Conservation (phyloP, 352 stramenopile genomes). For the Blastocystis sp. region DNA sequence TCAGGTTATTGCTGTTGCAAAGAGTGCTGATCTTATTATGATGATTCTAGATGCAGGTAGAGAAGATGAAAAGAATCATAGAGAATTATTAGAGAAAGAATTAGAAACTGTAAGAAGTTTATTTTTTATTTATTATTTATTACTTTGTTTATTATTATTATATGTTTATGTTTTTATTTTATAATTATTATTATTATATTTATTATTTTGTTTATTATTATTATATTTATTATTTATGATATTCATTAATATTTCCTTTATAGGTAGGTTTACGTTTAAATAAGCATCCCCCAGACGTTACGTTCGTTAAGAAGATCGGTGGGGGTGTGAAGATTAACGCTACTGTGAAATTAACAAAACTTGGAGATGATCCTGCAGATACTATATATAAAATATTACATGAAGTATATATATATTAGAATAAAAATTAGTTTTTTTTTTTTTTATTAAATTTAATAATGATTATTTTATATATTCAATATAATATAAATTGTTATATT, state of each 20-base stretch:
- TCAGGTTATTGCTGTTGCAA: conserved; percentile 92
- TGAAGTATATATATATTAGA: conserved; percentile 3
- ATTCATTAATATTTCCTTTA: too few relatives aligned
- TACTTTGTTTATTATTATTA: too few relatives aligned
- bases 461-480: not conserved
- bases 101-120: too few relatives aligned
- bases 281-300: conserved; percentile 79
- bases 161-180: too few relatives aligned
- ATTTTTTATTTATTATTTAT: too few relatives aligned
- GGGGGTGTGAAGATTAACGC: conserved; percentile 81
- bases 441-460: not conserved
- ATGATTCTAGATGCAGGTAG: conserved; percentile 94
- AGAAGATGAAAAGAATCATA: conserved; percentile 79
- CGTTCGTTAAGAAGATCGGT: conserved; percentile 72
- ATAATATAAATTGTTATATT: not conserved
- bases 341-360: conserved; percentile 76
- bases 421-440: not conserved
- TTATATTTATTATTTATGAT: too few relatives aligned
- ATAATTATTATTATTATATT: too few relatives aligned
- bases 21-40: conserved; percentile 91
- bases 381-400: conserved; percentile 49
- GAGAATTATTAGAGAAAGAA: conserved; percentile 89
- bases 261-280: conserved; percentile 92
- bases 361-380: conserved; percentile 47
- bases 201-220: too few relatives aligned